Conservation (phyloP, 2,329 filamentous ascomycete species). For the Fusarium coicis region DNA sequence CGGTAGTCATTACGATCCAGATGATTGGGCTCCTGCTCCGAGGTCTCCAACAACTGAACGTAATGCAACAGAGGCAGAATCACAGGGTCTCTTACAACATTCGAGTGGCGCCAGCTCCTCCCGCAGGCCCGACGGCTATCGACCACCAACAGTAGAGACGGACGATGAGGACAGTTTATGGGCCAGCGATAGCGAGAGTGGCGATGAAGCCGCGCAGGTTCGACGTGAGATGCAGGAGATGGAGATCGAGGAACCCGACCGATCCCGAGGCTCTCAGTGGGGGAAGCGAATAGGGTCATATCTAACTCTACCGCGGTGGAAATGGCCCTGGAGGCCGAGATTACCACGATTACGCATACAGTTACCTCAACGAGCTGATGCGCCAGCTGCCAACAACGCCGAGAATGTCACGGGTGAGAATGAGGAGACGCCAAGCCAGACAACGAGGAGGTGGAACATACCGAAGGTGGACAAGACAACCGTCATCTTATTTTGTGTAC, state of each 20-base stretch:
- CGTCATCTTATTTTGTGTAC: slow-evolving; percentile 72
- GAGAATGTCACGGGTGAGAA: slow-evolving; percentile 41
- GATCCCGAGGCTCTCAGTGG: slow-evolving; percentile 59
- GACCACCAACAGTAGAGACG: slow-evolving; percentile 81
- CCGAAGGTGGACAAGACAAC: slow-evolving; percentile 57
- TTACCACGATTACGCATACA: slow-evolving; percentile 63
- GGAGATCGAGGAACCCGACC: slow-evolving; percentile 78
- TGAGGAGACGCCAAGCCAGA: slow-evolving; percentile 42
- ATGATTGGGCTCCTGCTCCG: slow-evolving; percentile 46
- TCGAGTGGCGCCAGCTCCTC: slow-evolving; percentile 56
- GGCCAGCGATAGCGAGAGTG: slow-evolving; percentile 60
- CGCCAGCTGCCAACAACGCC: slow-evolving; percentile 41
- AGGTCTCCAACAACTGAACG: slow-evolving; percentile 61
- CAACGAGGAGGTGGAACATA: slow-evolving; percentile 40
- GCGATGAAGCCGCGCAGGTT: slow-evolving; percentile 71
- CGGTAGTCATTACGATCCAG: slow-evolving; percentile 48
- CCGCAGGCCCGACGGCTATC: slow-evolving; percentile 70
- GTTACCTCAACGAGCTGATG: slow-evolving; percentile 54
- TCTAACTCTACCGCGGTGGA: slow-evolving; percentile 64
- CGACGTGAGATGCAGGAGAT: slow-evolving; percentile 89
- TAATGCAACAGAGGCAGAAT: slow-evolving; percentile 76
- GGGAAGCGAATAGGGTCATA: slow-evolving; percentile 66
- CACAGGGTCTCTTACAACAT: slow-evolving; percentile 77
- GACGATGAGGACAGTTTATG: slow-evolving; percentile 74
- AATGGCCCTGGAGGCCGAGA: slow-evolving; percentile 65